Evolutionary conservation across 2,329 filamentous ascomycete species (phyloP).

Genomic region (Emergomyces orientalis): DNA sequence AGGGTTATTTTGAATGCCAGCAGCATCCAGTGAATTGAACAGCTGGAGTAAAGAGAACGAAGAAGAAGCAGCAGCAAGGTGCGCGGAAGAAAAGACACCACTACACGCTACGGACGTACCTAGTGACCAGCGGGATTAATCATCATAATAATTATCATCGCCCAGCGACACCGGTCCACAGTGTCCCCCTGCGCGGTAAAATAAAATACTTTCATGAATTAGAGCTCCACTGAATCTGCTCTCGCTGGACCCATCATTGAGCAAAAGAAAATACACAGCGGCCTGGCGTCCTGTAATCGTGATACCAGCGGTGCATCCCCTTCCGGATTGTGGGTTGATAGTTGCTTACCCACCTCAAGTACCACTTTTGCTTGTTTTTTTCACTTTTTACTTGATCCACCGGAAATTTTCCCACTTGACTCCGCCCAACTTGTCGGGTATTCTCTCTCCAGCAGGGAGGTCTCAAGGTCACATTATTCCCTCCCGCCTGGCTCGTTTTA

Average conservation of each 20-base stretch:
- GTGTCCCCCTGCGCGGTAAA: neutral
- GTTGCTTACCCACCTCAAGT: neutral
- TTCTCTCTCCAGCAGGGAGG: slow-evolving; percentile 1
- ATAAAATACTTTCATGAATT: neutral
- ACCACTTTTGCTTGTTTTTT: neutral
- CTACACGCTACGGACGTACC: neutral
- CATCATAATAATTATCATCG: neutral
- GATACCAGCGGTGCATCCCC: neutral
- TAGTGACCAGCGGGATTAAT: neutral
- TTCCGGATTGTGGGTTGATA: neutral
- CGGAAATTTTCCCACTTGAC: slow-evolving; percentile 5
- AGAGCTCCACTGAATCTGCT: neutral
- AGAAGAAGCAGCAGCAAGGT: neutral
- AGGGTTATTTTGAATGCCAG: neutral
- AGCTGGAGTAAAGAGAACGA: neutral
- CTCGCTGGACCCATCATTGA: neutral
- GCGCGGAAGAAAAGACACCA: neutral
- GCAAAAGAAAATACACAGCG: neutral
- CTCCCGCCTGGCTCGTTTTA: neutral
- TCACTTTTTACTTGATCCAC: neutral
- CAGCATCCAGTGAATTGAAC: neutral
- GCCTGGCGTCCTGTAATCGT: neutral
- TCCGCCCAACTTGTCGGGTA: slow-evolving; percentile 6
- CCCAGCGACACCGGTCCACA: neutral
- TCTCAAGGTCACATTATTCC: neutral